Base-by-base conservation (phyloP, 257 asterid genomes). In the Jasminum sambac region DNA sequence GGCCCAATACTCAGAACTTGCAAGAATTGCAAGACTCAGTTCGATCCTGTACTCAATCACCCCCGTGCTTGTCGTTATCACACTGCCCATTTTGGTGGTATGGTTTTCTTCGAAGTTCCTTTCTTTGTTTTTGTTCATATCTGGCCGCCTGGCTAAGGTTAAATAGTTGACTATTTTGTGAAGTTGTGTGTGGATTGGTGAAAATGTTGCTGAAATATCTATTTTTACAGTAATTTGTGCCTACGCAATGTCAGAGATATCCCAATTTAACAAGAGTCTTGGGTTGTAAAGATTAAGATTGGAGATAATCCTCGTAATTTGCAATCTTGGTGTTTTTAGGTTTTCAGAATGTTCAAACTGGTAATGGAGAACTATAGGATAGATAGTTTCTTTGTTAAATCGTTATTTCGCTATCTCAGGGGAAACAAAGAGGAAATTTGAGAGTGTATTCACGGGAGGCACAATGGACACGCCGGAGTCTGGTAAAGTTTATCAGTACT, bases 81-180 rank as follows among this genome's bases (percentile, higher is more conserved):
- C 76, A 69, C 96, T 60, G 90, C 99, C 50, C 99, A 94, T 87
- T 94, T 87, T 62, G 97, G 99, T 19, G 99, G 98, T 93, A 84
- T 55, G 46, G 66, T 13, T 75, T 64, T 21, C 14, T 9, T 0
- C 30, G 24, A 6, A 30, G 2, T 10, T 12, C 23, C 34, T 8
- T 55, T 55, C 10, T 55, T 55, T 21, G 14, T 17, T 55, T 43
- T 55, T 21, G 26, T 55, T 55, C 61, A 9, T 17, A 55, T 8
- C 8, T 40, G 44, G 6, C 21, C 10, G 61, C 9, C 19, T 52
- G 30, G 26, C 12, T 50, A 19, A 50, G 60, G 36, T 30, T 30
- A 30, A 30, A 30, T 30, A 30, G 4, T 30, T 30, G 36, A 30
- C 36, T 21, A 21, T 21, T 55, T 55, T 21, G 34, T 21, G 34